Conservation (phyloP, 2,329 filamentous ascomycete species). For the Purpureocillium lavendulum region DNA sequence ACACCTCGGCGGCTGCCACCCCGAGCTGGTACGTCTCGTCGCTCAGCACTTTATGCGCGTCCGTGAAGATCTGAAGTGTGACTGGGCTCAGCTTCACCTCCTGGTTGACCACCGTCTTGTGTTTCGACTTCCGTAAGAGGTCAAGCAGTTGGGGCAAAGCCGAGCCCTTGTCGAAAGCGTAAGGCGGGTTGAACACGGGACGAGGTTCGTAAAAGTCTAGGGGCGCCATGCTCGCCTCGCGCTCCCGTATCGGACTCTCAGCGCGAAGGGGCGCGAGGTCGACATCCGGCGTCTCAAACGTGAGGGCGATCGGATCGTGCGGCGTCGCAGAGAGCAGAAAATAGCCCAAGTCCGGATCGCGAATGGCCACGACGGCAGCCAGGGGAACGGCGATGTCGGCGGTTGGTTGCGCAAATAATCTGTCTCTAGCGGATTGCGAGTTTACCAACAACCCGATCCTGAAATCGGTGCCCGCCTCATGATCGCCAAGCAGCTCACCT, state of each 20-base stretch:
- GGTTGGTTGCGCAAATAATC: slow-evolving; percentile 45
- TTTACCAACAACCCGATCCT: slow-evolving; percentile 52
- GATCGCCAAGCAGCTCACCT: slow-evolving; percentile 47
- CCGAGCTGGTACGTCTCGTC: slow-evolving; percentile 62
- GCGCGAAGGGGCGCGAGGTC: slow-evolving; percentile 34
- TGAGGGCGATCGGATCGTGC: slow-evolving; percentile 48
- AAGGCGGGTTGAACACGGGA: slow-evolving; percentile 55
- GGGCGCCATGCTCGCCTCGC: slow-evolving; percentile 33
- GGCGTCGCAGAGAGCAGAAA: slow-evolving; percentile 52
- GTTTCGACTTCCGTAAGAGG: slow-evolving; percentile 47
- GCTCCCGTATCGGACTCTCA: slow-evolving; percentile 33
- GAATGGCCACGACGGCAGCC: slow-evolving; percentile 44
- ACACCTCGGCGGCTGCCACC: slow-evolving; percentile 63
- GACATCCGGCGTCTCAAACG: slow-evolving; percentile 50
- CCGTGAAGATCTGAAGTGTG: slow-evolving; percentile 62
- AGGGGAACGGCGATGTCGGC: slow-evolving; percentile 39
- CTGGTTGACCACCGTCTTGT: slow-evolving; percentile 55
- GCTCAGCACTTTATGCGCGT: slow-evolving; percentile 63
- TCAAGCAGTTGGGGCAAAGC: slow-evolving; percentile 48
- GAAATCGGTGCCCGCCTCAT: slow-evolving; percentile 52
- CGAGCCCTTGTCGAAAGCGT: slow-evolving; percentile 49
- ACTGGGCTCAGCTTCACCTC: slow-evolving; percentile 63
- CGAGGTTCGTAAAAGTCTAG: slow-evolving; percentile 54
- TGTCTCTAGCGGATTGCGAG: slow-evolving; percentile 48
- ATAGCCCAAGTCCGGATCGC: slow-evolving; percentile 56